A percentile compares a stretch with the other conserved stretches of the same genome.
Conservation (phyloP, 768 basidiomycete species). For the Xerocomus spinulosus region DNA sequence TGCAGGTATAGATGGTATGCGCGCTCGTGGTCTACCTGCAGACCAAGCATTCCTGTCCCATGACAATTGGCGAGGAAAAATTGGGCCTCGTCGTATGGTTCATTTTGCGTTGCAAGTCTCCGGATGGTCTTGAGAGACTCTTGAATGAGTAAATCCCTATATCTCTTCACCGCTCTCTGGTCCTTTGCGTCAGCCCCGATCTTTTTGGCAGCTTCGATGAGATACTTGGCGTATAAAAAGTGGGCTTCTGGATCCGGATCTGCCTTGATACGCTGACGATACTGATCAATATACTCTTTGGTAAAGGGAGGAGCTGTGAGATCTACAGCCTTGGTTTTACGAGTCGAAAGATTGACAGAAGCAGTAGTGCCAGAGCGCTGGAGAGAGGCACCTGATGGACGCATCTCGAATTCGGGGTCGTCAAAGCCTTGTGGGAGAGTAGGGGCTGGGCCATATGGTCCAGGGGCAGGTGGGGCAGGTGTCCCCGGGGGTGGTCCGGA, state of each 20-base stretch:
- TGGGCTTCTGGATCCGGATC: constrained; percentile 99
- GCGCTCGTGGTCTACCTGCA: constrained; percentile 95
- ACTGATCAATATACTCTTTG: constrained; percentile 95
- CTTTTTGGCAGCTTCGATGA: constrained; percentile 96
- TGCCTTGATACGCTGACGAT: constrained; percentile 92
- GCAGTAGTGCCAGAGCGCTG: constrained; percentile 55
- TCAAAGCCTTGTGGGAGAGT: constrained; percentile 31
- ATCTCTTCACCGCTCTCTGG: constrained; percentile 83
- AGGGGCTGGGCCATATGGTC: constrained; percentile 20
- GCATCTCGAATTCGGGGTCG: constrained; percentile 51
- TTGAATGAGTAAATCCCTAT: constrained; percentile 78
- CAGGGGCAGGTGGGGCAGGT: constrained; percentile 14
- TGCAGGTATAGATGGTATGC: constrained; percentile 97
- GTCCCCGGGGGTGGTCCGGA: constrained; percentile 14
- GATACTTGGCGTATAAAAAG: constrained; percentile 96
- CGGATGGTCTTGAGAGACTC: constrained; percentile 93
- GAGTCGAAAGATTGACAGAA: constrained; percentile 52
- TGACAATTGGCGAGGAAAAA: constrained; percentile 98
- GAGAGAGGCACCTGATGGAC: constrained; percentile 40
- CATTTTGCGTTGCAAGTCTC: constrained; percentile 85
- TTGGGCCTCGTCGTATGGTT: constrained; percentile 93
- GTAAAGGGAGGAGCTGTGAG: constrained; percentile 83
- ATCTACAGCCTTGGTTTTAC: constrained; percentile 78
- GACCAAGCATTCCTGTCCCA: constrained; percentile 91
- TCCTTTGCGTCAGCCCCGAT: constrained; percentile 71